Evolutionary conservation across 495 filamentous ascomycete genomes (phyloP), one percentile per base, ranked within the genome.

Genomic region (Usnea hakonensis): DNA sequence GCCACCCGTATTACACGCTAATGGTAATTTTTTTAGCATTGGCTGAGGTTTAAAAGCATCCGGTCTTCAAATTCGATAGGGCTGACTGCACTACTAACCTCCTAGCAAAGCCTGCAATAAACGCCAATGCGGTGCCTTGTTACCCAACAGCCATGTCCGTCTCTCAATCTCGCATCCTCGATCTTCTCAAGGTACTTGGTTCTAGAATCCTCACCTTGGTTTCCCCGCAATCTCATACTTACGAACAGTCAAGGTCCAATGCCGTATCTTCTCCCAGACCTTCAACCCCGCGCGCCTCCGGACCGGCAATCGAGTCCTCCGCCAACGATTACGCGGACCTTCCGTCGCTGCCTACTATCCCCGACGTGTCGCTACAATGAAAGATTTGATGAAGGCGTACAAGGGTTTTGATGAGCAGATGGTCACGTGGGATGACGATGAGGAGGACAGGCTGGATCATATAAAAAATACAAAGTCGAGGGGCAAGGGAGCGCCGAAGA

Each of bases 401-500:
- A 74, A 74, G 55, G 81, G 77, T 14, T 76, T 83, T 58, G 88
- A 87, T 69, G 79, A 78, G 30, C 79, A 83, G 19, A 74, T 88
- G 43, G 81, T 84, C 56, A 85, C 86, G 28, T 83, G 83, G 63
- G 81, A 95, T 67, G 87, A 94, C 44, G 76, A 77, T 28, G 88
- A 91, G 73, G 87, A 90, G 55, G 87, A 92, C 63, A 82, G 93
- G 67, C 73, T 90, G 67, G 89, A 93, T 67, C 80, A 86, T 63
- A 77, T 97, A 60, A 81, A 83, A 75, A 83, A 86, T 79, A 74
- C 86, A 68, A 94, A 88, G 77, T 69, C 78, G 19, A 85, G 89
- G 72, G 94, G 92, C 55, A 97, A 97, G 76, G 89, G 88, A 17
- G 81, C 89, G 35, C 91, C 93, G 23, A 95, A 91, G 81, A 97